A percentile compares a stretch with the other conserved stretches of the same genome.
phyloP scores from a whole-genome alignment of 1,284 basidiomycete species.

The Naganishia cerealis region DNA sequence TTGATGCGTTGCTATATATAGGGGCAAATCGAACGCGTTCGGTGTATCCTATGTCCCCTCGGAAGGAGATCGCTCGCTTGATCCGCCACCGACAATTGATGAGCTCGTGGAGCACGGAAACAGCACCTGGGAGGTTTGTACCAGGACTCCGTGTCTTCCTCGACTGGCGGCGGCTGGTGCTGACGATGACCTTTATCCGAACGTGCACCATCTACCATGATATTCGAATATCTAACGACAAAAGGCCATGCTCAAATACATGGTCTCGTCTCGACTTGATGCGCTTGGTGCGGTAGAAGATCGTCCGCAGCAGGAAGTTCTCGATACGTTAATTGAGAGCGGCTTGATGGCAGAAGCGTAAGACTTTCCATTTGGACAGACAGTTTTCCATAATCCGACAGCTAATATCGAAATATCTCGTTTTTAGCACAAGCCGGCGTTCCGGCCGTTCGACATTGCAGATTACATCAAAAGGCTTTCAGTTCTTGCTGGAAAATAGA shows the following conservation, averaged over 20 bases:
- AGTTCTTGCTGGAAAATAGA: slow-evolving; percentile 93
- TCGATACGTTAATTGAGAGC: slow-evolving; percentile 77
- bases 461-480: slow-evolving; percentile 94
- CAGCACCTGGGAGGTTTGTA: slow-evolving; percentile 85
- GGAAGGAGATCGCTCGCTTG: slow-evolving; percentile 51
- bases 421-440: slow-evolving; percentile 33
- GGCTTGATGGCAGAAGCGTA: slow-evolving; percentile 72
- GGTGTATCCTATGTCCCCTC: slow-evolving; percentile 73
- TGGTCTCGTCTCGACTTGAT: slow-evolving; percentile 85
- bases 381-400: slow-evolving; percentile 15
- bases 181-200: not conserved
- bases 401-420: not conserved
- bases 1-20: slow-evolving; percentile 47
- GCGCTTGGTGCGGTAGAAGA: slow-evolving; percentile 59
- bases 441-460: slow-evolving; percentile 52
- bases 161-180: no score
- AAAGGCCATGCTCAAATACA: slow-evolving; percentile 94
- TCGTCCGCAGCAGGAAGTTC: slow-evolving; percentile 69
- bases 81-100: slow-evolving; percentile 54
- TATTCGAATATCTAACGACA: not conserved
- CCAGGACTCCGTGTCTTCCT: no score
- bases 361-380: slow-evolving; percentile 36
- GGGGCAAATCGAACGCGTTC: slow-evolving; percentile 86
- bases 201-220: slow-evolving; percentile 14
- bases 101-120: slow-evolving; percentile 80